Base-by-base conservation (phyloP, 2,329 filamentous ascomycete genomes). In the Xylariaceae sp. region DNA sequence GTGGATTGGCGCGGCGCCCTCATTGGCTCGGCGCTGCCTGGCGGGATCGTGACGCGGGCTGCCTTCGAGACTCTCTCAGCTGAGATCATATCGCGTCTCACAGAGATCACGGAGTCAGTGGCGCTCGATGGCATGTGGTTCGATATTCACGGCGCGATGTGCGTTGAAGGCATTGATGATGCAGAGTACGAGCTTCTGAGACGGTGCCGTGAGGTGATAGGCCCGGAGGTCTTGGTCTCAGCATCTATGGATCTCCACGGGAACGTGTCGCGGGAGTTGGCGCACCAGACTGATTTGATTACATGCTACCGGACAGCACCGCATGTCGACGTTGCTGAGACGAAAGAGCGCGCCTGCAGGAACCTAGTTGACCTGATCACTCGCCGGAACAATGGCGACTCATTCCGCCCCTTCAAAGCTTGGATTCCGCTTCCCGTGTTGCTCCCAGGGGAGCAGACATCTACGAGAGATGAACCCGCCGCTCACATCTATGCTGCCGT, bases 141-240 rank as follows among this genome's bases (percentile, higher is more conserved):
- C 57, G 80, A 82, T 61, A 82, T 83, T 35, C 80, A 83, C 62
- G 80, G 80, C 11, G 80, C 80, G 3, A 82, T 83, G 80, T 79
- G 76, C 50, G 80, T 82, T 0, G 77, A 81, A 41, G 78, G 71
- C 0, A 56, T 82, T 4, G 75, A 78, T 44, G 80, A 83, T 63
- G 69, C 68, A 1, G 80, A 83, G 59, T 74, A 72, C 1, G 76
- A 80, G 56, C 74, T 82, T 34, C 70, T 82, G 17, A 67, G 68
- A 10, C 76, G 78, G 0, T 74, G 81, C 10, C 73, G 80, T 2
- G 59, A 53, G 0, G 75, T 81, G 2, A 73, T 81, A 17, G 80
- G 80, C 0, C 68, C 74, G 0, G 66, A 75, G 17, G 77, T 78
- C 6, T 58, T 82, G 10, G 77, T 82, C 4, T 82, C 80, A 1